Conservation (phyloP, 2,329 filamentous ascomycete species). For the Fulvia fulva region DNA sequence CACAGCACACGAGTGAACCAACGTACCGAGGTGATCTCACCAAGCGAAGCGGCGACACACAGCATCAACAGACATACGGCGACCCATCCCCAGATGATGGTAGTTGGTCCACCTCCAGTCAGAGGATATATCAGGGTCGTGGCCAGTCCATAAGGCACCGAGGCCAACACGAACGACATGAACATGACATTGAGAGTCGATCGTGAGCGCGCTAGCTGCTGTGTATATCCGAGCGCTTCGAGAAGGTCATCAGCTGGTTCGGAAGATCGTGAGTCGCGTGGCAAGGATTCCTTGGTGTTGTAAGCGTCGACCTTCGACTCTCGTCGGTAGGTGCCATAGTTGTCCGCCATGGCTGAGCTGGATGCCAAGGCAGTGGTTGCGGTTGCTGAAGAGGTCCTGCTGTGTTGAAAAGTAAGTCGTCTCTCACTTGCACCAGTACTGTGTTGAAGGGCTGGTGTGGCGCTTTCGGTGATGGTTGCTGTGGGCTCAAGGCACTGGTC, state of each 20-base stretch:
- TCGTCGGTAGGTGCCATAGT: conserved; percentile 14
- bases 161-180: conserved; percentile 73
- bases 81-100: conserved; percentile 71
- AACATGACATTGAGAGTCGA: conserved; percentile 68
- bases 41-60: conserved; percentile 66
- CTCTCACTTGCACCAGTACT: conserved; percentile 7
- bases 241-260: conserved; percentile 59
- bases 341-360: conserved; percentile 14
- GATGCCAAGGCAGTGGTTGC: conserved; percentile 3
- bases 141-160: conserved; percentile 68
- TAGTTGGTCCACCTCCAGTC: conserved; percentile 61
- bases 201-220: conserved; percentile 60
- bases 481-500: conserved; percentile 8
- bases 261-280: conserved; percentile 12
- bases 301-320: conserved; percentile 12
- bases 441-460: conserved; percentile 6
- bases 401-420: conserved; percentile 11
- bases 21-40: conserved; percentile 64
- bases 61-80: conserved; percentile 65
- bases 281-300: conserved; percentile 7
- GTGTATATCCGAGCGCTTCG: conserved; percentile 62
- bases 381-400: conserved; percentile 4
- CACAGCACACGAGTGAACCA: background rate
- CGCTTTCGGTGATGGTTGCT: conserved; percentile 12
- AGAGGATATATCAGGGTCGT: conserved; percentile 67